phyloP scores from a whole-genome alignment of 2,329 filamentous ascomycete species.

The Ceratocystis ficicola region DNA sequence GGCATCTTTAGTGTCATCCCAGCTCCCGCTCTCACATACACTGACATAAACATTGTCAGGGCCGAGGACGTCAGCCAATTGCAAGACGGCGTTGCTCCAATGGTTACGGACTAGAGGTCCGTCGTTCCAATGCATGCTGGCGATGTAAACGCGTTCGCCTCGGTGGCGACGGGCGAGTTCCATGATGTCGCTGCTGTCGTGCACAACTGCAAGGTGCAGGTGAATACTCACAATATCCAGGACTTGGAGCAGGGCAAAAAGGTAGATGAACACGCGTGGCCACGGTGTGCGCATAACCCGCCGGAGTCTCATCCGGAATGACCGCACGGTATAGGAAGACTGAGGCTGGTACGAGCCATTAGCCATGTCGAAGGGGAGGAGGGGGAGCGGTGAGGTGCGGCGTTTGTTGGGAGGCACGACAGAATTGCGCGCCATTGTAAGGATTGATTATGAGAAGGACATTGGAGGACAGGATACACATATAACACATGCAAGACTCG shows the following conservation, averaged over 20 bases:
- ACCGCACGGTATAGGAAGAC: not conserved
- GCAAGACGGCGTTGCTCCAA: conserved; percentile 50
- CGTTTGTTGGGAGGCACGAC: conserved; percentile 2
- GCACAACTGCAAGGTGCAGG: conserved; percentile 25
- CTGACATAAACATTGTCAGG: conserved; percentile 55
- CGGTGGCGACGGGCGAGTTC: conserved; percentile 25
- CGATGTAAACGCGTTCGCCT: conserved; percentile 48
- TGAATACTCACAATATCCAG: conserved; percentile 33
- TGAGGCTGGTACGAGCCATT: conserved; percentile 17
- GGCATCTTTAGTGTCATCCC: conserved; percentile 53
- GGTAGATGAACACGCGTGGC: conserved; percentile 29
- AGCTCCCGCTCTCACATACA: conserved; percentile 56
- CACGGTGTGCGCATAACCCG: conserved; percentile 31
- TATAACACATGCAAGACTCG: not conserved
- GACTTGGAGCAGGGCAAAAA: conserved; percentile 31
- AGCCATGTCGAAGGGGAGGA: conserved; percentile 18
- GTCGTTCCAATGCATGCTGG: conserved; percentile 57
- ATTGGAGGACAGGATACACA: conserved; percentile 1
- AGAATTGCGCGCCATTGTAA: conserved; percentile 13
- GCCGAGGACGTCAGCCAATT: conserved; percentile 45
- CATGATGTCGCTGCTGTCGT: conserved; percentile 19
- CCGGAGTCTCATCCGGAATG: conserved; percentile 29
- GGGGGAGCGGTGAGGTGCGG: conserved; percentile 19
- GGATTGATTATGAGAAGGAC: conserved; percentile 1
- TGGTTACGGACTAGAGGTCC: conserved; percentile 46